A percentile compares a stretch with the other conserved stretches of the same genome.
Conservation (phyloP, 768 basidiomycete genomes). For the Pisolithus albus region DNA sequence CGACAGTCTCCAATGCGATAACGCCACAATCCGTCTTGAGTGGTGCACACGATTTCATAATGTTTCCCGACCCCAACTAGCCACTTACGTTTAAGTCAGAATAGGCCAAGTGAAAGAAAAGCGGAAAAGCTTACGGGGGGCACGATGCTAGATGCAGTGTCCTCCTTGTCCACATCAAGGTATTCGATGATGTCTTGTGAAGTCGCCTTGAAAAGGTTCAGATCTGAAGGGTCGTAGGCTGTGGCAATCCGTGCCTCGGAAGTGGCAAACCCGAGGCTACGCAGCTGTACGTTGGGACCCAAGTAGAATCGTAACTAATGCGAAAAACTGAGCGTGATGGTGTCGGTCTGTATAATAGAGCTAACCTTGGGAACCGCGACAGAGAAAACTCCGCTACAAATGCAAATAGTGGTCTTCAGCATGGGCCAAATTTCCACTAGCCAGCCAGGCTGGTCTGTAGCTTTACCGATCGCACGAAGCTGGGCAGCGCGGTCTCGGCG, state of each 20-base stretch:
- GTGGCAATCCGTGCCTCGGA: slow-evolving; percentile 1
- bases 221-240: background rate
- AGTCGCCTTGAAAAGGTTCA: slow-evolving; percentile 5
- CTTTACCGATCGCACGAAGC: slow-evolving; percentile 3
- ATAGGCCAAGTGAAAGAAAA: background rate
- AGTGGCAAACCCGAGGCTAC: background rate
- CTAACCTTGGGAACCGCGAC: slow-evolving; percentile 1
- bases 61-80: background rate
- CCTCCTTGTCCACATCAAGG: background rate
- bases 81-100: slow-evolving; percentile 1
- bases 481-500: slow-evolving; percentile 4
- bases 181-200: slow-evolving; percentile 6
- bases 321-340: background rate
- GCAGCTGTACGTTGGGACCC: slow-evolving; percentile 1
- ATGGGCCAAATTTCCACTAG: slow-evolving; percentile 1
- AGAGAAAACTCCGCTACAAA: slow-evolving; percentile 1
- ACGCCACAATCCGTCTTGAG: slow-evolving; percentile 5
- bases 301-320: background rate
- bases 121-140: background rate
- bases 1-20: slow-evolving; percentile 4
- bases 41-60: slow-evolving; percentile 6
- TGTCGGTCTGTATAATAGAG: no score
- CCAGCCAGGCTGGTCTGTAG: background rate
- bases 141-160: background rate
- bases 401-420: background rate